Evolutionary conservation across 768 basidiomycete genomes (phyloP).

Genomic region (Lactifluus subvellereus): DNA sequence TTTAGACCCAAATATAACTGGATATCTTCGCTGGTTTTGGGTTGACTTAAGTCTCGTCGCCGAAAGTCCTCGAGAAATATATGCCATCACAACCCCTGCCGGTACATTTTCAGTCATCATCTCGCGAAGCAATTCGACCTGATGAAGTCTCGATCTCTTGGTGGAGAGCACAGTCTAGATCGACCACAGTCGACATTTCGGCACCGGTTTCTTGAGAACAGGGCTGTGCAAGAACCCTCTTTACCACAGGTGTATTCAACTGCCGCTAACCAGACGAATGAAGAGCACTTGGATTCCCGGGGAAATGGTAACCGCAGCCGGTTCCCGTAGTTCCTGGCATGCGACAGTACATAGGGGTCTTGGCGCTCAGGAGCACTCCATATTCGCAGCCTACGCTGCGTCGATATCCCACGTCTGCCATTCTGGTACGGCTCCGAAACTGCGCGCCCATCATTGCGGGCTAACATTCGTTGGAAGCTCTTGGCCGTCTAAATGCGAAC

Average conservation of each 20-base stretch:
- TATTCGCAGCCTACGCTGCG: neutral
- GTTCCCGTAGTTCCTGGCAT: neutral
- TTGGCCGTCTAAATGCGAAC: neutral
- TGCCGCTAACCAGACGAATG: neutral
- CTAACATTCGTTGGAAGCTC: neutral
- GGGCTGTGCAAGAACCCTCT: slow-evolving; percentile 3
- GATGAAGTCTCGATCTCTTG: neutral
- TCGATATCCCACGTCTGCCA: neutral
- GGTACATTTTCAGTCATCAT: neutral
- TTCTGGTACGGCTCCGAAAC: neutral
- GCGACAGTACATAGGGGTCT: neutral
- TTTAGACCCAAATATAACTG: neutral
- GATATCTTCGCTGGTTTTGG: neutral
- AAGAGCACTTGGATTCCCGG: neutral
- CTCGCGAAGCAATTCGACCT: neutral
- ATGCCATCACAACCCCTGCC: neutral
- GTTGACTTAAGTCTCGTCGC: neutral
- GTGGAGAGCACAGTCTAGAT: neutral
- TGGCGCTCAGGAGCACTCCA: neutral
- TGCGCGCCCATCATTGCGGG: neutral
- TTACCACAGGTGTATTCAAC: slow-evolving; percentile 8
- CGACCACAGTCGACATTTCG: neutral
- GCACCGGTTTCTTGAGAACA: neutral
- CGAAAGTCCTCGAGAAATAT: neutral
- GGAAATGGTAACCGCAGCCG: neutral